Evolutionary conservation across 1,284 basidiomycete genomes (phyloP).

Genomic region (Chalciporus sp.): DNA sequence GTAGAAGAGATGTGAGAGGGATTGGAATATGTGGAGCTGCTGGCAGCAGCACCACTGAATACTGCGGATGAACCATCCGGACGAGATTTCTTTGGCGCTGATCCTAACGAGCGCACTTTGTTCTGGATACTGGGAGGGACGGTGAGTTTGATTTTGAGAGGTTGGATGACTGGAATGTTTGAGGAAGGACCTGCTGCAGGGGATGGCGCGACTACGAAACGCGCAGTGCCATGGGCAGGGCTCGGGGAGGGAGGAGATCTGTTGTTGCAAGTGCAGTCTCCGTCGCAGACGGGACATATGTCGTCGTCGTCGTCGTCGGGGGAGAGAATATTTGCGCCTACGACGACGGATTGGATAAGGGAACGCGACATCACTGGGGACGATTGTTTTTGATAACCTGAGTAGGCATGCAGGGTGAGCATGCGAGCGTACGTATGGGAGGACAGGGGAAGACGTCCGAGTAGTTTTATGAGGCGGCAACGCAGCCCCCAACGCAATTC

Average conservation of each 20-base stretch:
- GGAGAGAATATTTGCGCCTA: constrained; percentile 35
- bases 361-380: constrained; percentile 65
- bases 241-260: constrained; percentile 35
- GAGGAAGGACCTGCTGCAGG: constrained; percentile 24
- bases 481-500: constrained; percentile 18
- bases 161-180: constrained; percentile 35
- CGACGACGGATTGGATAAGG: constrained; percentile 65
- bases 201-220: constrained; percentile 33
- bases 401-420: constrained; percentile 21
- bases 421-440: constrained; percentile 25
- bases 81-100: constrained; percentile 25
- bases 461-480: constrained; percentile 22
- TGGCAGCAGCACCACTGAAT: constrained; percentile 19
- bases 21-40: constrained; percentile 17
- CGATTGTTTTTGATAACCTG: constrained; percentile 60
- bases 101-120: constrained; percentile 38
- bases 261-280: constrained; percentile 75
- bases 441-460: constrained; percentile 26
- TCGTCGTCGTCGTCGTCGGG: constrained; percentile 69
- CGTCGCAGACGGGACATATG: constrained; percentile 85
- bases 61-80: constrained; percentile 15
- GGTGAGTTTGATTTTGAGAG: constrained; percentile 77
- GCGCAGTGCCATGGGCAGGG: constrained; percentile 29
- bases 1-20: constrained; percentile 24
- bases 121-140: constrained; percentile 56